These are phyloP conservation scores for Calocybe gangraenosa DNA, from an alignment of 768 basidiomycete genomes.

Conservation along the genomic window DNA sequence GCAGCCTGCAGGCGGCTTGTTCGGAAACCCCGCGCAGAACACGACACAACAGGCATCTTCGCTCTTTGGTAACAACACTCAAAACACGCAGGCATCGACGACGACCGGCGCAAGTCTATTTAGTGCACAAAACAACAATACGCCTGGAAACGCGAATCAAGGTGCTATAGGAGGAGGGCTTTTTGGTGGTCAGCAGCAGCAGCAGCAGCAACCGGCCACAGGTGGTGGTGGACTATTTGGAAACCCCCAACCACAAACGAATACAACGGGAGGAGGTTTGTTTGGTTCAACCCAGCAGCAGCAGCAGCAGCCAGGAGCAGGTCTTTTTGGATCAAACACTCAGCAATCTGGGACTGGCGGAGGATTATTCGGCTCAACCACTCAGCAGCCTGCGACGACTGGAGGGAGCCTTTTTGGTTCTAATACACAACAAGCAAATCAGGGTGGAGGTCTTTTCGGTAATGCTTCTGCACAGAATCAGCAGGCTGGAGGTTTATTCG, in stretches of 20 bases:
- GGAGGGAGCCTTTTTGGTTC: slow-evolving; percentile 23
- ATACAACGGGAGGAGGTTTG: slow-evolving; percentile 14
- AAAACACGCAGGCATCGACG: slow-evolving; percentile 11
- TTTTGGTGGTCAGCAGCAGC: slow-evolving; percentile 14
- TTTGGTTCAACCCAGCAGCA: slow-evolving; percentile 22
- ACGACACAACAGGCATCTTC: slow-evolving; percentile 11
- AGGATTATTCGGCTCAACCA: slow-evolving; percentile 16
- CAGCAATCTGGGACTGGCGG: slow-evolving; percentile 3
- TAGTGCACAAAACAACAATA: slow-evolving; percentile 14
- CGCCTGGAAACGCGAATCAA: neutral
- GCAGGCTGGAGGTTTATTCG: slow-evolving; percentile 27
- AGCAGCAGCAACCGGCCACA: slow-evolving; percentile 11
- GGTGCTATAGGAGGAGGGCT: slow-evolving; percentile 14
- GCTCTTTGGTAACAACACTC: slow-evolving; percentile 14
- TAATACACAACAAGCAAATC: slow-evolving; percentile 15
- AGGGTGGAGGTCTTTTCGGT: slow-evolving; percentile 27
- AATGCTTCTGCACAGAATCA: slow-evolving; percentile 15
- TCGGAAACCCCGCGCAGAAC: slow-evolving; percentile 19
- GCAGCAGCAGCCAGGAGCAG: slow-evolving; percentile 10
- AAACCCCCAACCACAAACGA: slow-evolving; percentile 13
- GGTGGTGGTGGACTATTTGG: slow-evolving; percentile 22
- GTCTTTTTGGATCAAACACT: slow-evolving; percentile 28
- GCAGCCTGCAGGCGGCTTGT: slow-evolving; percentile 23
- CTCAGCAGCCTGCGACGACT: slow-evolving; percentile 19
- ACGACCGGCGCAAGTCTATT: slow-evolving; percentile 13